Evolutionary conservation across 2,329 filamentous ascomycete species (phyloP).

Genomic region (Fusarium graminum): DNA sequence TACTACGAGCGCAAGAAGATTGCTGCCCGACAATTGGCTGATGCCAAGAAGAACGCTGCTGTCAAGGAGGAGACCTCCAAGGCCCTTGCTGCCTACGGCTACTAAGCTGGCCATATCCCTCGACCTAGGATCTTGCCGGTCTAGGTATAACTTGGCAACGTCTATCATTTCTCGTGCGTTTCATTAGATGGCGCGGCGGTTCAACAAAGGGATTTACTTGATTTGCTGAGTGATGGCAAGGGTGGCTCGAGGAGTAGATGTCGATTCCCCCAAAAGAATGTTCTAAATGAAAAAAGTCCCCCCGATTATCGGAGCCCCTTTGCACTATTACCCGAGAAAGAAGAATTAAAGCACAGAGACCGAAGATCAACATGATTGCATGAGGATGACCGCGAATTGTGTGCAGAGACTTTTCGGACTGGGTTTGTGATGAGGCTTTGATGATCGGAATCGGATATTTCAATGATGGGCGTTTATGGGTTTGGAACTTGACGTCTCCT

Average conservation of each 20-base stretch:
- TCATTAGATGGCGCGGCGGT: constrained; percentile 68
- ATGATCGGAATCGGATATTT: constrained; percentile 18
- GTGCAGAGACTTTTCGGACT: constrained; percentile 32
- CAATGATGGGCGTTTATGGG: constrained; percentile 21
- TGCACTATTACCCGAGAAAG: constrained; percentile 43
- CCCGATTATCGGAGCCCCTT: constrained; percentile 50
- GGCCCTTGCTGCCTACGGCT: constrained; percentile 90
- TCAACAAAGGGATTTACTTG: constrained; percentile 63
- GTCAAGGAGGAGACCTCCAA: constrained; percentile 88
- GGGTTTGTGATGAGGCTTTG: constrained; percentile 22
- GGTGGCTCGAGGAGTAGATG: constrained; percentile 55
- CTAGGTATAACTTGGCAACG: constrained; percentile 56
- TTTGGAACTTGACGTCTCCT: constrained; percentile 18
- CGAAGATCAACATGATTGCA: constrained; percentile 48
- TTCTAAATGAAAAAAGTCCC: constrained; percentile 53
- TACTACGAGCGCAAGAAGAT: constrained; percentile 99
- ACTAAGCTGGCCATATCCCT: constrained; percentile 70
- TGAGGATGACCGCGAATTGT: constrained; percentile 44
- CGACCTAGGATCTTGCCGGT: constrained; percentile 48
- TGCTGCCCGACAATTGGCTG: constrained; percentile 86
- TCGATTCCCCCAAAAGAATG: constrained; percentile 51
- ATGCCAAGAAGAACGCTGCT: constrained; percentile 92
- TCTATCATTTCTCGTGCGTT: constrained; percentile 63
- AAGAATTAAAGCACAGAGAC: constrained; percentile 55
- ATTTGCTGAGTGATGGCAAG: constrained; percentile 63